phyloP scores from a whole-genome alignment of 805 yeast genomes.

The Jamesozyma rosinii region DNA sequence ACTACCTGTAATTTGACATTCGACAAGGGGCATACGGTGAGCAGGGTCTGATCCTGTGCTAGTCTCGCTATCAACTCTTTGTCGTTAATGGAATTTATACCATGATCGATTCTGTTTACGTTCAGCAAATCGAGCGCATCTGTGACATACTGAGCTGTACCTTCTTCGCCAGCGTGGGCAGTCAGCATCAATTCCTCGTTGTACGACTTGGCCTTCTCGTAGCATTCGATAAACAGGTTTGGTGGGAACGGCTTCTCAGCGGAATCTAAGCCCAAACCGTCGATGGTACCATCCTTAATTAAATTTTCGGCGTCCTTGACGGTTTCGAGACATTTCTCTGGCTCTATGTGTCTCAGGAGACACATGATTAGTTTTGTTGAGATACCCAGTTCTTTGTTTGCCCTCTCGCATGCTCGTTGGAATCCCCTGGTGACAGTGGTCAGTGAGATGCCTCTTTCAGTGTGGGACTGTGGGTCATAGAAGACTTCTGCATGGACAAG shows the following conservation, averaged over 20 bases:
- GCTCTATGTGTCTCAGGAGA: slow-evolving; percentile 65
- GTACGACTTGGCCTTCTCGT: slow-evolving; percentile 37
- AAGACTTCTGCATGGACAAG: slow-evolving; percentile 65
- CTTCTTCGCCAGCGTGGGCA: slow-evolving; percentile 89
- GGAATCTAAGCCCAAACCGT: slow-evolving; percentile 77
- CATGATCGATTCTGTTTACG: slow-evolving; percentile 72
- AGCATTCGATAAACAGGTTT: slow-evolving; percentile 55
- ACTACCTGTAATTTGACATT: slow-evolving; percentile 72
- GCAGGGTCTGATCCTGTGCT: slow-evolving; percentile 45
- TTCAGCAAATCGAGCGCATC: slow-evolving; percentile 50
- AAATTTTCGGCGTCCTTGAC: slow-evolving; percentile 44
- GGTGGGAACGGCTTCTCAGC: slow-evolving; percentile 76
- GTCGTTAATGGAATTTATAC: slow-evolving; percentile 55
- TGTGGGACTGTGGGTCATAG: slow-evolving; percentile 80
- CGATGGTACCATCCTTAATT: slow-evolving; percentile 49
- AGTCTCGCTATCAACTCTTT: slow-evolving; percentile 46
- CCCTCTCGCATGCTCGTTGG: slow-evolving; percentile 55
- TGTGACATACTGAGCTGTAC: slow-evolving; percentile 58
- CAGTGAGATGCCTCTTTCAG: slow-evolving; percentile 53
- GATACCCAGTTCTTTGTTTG: slow-evolving; percentile 50
- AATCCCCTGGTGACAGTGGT: slow-evolving; percentile 59
- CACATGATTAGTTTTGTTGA: slow-evolving; percentile 74
- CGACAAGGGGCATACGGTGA: slow-evolving; percentile 70
- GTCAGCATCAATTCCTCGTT: slow-evolving; percentile 54
- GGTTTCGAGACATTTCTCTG: slow-evolving; percentile 47